phyloP scores from a whole-genome alignment of 305 asterid species.

The Fraxinus sp. region DNA sequence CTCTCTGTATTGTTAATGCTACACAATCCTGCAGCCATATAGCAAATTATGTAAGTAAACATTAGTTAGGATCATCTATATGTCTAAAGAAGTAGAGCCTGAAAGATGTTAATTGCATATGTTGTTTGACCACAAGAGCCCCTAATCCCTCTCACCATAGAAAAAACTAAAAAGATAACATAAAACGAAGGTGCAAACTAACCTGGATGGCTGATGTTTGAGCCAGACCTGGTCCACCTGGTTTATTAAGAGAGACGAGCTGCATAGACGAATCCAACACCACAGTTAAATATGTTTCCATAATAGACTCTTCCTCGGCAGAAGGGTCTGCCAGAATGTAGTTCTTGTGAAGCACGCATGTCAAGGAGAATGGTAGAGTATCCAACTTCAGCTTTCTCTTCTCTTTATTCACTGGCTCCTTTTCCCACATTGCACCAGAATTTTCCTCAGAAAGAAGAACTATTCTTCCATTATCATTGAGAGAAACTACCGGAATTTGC shows the following conservation, averaged over 20 bases:
- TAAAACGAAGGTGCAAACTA: slow-evolving; percentile 1
- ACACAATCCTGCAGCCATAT: slow-evolving; percentile 67
- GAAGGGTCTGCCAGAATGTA: slow-evolving; percentile 89
- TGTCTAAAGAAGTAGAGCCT: background rate
- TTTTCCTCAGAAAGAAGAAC: slow-evolving; percentile 58
- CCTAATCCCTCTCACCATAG: background rate
- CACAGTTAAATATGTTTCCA: slow-evolving; percentile 75
- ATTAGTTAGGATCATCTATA: background rate
- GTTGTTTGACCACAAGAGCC: slow-evolving; percentile 1
- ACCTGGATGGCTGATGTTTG: slow-evolving; percentile 33
- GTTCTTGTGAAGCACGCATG: slow-evolving; percentile 79
- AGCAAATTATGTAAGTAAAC: slow-evolving; percentile 16
- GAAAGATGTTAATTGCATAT: background rate
- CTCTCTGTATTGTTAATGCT: slow-evolving; percentile 55
- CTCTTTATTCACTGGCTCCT: slow-evolving; percentile 71
- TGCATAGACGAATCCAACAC: slow-evolving; percentile 70
- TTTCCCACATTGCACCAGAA: slow-evolving; percentile 42
- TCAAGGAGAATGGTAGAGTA: slow-evolving; percentile 58
- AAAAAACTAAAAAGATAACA: background rate
- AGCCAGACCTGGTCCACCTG: slow-evolving; percentile 82
- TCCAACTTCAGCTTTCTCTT: slow-evolving; percentile 66
- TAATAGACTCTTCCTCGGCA: slow-evolving; percentile 81
- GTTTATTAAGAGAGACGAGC: slow-evolving; percentile 73
- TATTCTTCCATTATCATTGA: slow-evolving; percentile 57
- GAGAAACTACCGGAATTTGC: slow-evolving; percentile 72